Evolutionary conservation across 2,329 filamentous ascomycete genomes (phyloP).

Genomic region (Tympanopsis confertula): DNA sequence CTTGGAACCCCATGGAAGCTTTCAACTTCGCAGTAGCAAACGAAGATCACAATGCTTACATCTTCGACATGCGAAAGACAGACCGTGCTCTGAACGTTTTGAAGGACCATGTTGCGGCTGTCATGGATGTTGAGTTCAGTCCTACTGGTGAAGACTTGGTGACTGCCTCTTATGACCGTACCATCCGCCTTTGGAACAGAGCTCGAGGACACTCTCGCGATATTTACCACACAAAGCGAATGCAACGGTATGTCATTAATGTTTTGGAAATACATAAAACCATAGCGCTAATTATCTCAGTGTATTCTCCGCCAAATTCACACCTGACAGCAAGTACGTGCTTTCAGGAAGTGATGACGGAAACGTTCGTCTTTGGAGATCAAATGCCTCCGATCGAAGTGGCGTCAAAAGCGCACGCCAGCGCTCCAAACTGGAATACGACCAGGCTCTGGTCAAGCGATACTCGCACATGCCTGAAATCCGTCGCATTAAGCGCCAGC

Average conservation of each 20-base stretch:
- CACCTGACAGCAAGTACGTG: conserved; percentile 79
- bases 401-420: conserved; percentile 79
- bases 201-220: conserved; percentile 76
- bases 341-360: conserved; percentile 89
- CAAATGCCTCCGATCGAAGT: conserved; percentile 70
- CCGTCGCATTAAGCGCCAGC: conserved; percentile 75
- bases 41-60: conserved; percentile 81
- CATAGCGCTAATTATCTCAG: conserved; percentile 21
- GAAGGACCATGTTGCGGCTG: conserved; percentile 78
- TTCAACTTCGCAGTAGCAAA: conserved; percentile 90
- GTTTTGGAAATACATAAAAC: no score
- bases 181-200: conserved; percentile 73
- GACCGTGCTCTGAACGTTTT: conserved; percentile 78
- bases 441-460: conserved; percentile 68
- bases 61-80: conserved; percentile 92
- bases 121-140: conserved; percentile 93
- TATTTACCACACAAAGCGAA: conserved; percentile 93
- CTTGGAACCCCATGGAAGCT: conserved; percentile 94
- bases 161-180: conserved; percentile 69
- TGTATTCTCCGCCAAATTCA: conserved; percentile 71
- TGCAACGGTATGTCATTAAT: conserved; percentile 52
- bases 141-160: conserved; percentile 92
- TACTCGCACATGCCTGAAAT: conserved; percentile 97
- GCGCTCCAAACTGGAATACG: conserved; percentile 82
- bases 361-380: conserved; percentile 80